Evolutionary conservation across 1,284 basidiomycete genomes (phyloP).

Genomic region (Apiotrichum veenhuisii): DNA sequence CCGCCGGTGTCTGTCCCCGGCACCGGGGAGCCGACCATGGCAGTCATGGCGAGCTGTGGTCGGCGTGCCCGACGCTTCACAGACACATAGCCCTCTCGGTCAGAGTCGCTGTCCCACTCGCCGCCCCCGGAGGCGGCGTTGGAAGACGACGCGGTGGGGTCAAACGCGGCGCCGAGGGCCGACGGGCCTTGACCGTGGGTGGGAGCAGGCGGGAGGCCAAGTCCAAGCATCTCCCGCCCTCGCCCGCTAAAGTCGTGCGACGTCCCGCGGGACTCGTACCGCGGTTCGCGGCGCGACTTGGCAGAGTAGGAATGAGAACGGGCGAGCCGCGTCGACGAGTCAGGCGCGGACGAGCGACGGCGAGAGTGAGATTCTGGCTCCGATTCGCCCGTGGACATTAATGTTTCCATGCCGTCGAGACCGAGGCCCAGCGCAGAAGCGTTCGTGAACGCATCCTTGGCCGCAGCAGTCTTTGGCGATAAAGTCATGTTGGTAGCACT

Average conservation of each 20-base stretch:
- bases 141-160: not conserved
- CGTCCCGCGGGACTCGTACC: not conserved
- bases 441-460: not conserved
- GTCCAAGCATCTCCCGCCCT: not conserved
- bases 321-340: not conserved
- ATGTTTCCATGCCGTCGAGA: too few species aligned
- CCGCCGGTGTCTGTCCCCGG: too few species aligned
- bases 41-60: constrained; percentile 12
- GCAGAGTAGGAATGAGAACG: constrained; percentile 5
- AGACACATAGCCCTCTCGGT: constrained; percentile 5
- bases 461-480: not conserved
- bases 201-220: not conserved
- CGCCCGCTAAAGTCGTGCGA: not conserved
- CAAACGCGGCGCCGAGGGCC: constrained; percentile 8
- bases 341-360: constrained; percentile 2
- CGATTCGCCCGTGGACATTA: too few species aligned
- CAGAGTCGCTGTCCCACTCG: constrained; percentile 17
- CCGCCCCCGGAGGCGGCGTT: not conserved
- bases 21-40: constrained; percentile 4
- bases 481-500: not conserved
- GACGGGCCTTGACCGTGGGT: not conserved
- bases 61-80: constrained; percentile 1
- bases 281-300: not conserved
- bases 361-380: too few species aligned
- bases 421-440: not conserved